phyloP scores from a whole-genome alignment of 2,329 filamentous ascomycete species.

The Claviceps sp. region DNA sequence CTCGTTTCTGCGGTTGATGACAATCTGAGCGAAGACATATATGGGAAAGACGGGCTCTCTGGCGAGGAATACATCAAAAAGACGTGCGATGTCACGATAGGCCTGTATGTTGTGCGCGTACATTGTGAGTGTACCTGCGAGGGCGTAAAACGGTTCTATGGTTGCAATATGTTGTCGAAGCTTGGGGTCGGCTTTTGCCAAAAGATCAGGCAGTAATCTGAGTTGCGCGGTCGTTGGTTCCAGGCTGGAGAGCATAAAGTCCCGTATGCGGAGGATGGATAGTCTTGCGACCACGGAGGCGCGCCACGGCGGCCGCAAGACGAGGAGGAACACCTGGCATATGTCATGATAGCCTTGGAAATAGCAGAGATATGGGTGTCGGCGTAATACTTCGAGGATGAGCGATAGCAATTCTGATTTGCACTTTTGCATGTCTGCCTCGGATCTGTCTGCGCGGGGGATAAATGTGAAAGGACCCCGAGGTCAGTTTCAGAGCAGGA shows the following conservation, averaged over 20 bases:
- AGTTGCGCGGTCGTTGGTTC: conserved; percentile 72
- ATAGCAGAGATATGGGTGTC: conserved; percentile 75
- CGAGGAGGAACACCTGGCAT: conserved; percentile 84
- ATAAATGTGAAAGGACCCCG: not conserved
- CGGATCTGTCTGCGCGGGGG: conserved; percentile 44
- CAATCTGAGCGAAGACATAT: conserved; percentile 84
- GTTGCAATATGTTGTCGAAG: conserved; percentile 64
- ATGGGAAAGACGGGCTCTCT: conserved; percentile 77
- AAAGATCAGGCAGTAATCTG: conserved; percentile 71
- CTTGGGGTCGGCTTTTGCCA: conserved; percentile 56
- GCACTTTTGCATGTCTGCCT: conserved; percentile 53
- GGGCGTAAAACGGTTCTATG: conserved; percentile 79
- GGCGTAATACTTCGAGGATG: conserved; percentile 69
- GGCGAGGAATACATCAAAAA: conserved; percentile 87
- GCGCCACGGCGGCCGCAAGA: conserved; percentile 53
- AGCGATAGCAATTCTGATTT: conserved; percentile 68
- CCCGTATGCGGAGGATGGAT: conserved; percentile 78
- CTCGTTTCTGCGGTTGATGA: conserved; percentile 67
- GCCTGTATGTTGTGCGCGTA: conserved; percentile 93
- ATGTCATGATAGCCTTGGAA: conserved; percentile 99
- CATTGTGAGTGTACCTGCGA: conserved; percentile 87
- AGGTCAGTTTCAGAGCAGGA: not conserved
- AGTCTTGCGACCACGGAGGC: conserved; percentile 60
- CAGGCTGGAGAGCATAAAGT: conserved; percentile 92
- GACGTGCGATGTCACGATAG: conserved; percentile 73